These are phyloP conservation scores for Monilinia laxa DNA, from an alignment of 2,329 filamentous ascomycete species.

Conservation along the genomic window DNA sequence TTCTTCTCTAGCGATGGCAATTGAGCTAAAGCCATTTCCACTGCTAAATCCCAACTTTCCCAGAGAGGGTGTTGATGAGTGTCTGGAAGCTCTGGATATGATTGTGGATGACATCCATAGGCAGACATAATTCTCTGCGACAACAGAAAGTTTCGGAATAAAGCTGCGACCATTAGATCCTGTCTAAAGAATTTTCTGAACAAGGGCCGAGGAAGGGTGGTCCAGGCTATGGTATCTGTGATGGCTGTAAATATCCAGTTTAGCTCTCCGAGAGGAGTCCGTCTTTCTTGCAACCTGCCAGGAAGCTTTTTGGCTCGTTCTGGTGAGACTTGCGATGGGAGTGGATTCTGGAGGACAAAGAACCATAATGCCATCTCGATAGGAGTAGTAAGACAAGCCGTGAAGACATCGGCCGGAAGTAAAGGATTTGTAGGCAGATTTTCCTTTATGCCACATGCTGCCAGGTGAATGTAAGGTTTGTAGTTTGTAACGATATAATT, in stretches of 20 bases:
- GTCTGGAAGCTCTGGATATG: conserved; percentile 86
- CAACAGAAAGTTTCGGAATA: conserved; percentile 94
- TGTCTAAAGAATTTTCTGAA: conserved; percentile 98
- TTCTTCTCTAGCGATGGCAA: conserved; percentile 80
- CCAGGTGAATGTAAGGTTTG: conserved; percentile 78
- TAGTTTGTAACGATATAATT: conserved; percentile 76
- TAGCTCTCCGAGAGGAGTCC: conserved; percentile 90
- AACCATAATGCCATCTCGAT: conserved; percentile 97
- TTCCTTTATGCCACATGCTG: conserved; percentile 86
- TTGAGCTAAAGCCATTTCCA: conserved; percentile 91
- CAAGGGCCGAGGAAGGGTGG: conserved; percentile 80
- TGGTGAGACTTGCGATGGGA: conserved; percentile 65
- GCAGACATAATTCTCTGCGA: conserved; percentile 94
- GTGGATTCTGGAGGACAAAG: conserved; percentile 83
- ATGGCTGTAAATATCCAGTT: conserved; percentile 99
- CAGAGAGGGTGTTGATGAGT: conserved; percentile 93
- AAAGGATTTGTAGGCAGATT: conserved; percentile 93
- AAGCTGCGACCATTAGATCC: conserved; percentile 96
- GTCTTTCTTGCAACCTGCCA: conserved; percentile 84
- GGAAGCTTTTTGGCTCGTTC: conserved; percentile 87
- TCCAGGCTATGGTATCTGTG: conserved; percentile 98
- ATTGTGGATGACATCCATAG: conserved; percentile 93
- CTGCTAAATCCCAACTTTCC: conserved; percentile 96
- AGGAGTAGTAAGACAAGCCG: conserved; percentile 90
- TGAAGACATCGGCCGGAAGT: conserved; percentile 92